These are phyloP conservation scores for Mucor circinelloides DNA, from an alignment of 371 early-diverging fungal genomes.

Conservation along the genomic window DNA sequence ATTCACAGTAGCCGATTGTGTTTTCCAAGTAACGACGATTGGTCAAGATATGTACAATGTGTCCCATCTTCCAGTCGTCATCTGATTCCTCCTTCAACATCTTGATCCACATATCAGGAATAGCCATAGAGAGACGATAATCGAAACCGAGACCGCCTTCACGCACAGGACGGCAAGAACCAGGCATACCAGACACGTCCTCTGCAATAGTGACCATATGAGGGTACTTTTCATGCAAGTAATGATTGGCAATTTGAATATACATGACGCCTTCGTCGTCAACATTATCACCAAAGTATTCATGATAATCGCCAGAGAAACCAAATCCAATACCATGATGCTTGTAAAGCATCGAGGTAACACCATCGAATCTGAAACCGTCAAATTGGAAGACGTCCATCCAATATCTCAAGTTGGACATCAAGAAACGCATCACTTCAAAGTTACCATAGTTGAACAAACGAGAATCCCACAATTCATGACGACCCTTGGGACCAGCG, in stretches of 20 bases:
- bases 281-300: constrained; percentile 87
- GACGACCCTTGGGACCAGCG: constrained; percentile 81
- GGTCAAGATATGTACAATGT: constrained; percentile 83
- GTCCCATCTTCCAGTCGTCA: constrained; percentile 92
- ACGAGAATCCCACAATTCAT: constrained; percentile 93
- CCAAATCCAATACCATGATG: constrained; percentile 96
- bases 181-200: constrained; percentile 98
- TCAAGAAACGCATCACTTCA: constrained; percentile 89
- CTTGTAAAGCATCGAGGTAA: constrained; percentile 93
- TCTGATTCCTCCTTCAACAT: constrained; percentile 88
- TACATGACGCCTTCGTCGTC: constrained; percentile 90
- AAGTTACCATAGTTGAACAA: constrained; percentile 92
- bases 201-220: constrained; percentile 89
- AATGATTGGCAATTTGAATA: constrained; percentile 88
- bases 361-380: constrained; percentile 98
- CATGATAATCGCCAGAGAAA: constrained; percentile 91
- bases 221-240: constrained; percentile 81
- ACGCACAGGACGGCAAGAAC: constrained; percentile 85
- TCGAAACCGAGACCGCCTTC: constrained; percentile 98
- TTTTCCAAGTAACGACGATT: constrained; percentile 92
- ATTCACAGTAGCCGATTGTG: constrained; percentile 92
- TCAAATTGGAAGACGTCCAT: constrained; percentile 89
- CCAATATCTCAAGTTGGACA: constrained; percentile 94
- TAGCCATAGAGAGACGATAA: constrained; percentile 96
- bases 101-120: constrained; percentile 99